A percentile compares a stretch with the other conserved stretches of the same genome.
Conservation (phyloP, 1,139 yeast genomes). For the Debaryomyces psychrophilus region DNA sequence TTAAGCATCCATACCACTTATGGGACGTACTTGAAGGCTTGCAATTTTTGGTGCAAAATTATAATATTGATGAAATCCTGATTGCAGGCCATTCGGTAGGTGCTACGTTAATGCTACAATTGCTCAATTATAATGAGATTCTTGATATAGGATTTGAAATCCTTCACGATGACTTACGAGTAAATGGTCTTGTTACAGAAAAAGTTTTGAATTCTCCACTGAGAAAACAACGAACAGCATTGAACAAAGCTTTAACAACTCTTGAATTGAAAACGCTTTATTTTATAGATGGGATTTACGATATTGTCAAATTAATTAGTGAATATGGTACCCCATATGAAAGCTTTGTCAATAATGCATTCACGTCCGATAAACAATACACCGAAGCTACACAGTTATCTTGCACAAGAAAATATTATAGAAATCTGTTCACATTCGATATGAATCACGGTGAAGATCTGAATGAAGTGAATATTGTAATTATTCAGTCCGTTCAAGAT, state of each 20-base stretch:
- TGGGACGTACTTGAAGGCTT: constrained; percentile 58
- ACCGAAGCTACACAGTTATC: constrained; percentile 32
- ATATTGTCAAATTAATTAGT: constrained; percentile 30
- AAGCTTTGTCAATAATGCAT: constrained; percentile 39
- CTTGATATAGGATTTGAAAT: constrained; percentile 18
- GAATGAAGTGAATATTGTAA: constrained; percentile 12
- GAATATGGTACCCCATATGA: constrained; percentile 40
- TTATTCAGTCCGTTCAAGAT: constrained; percentile 38
- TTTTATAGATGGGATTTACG: constrained; percentile 46
- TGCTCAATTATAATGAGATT: constrained; percentile 35
- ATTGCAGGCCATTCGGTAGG: constrained; percentile 85
- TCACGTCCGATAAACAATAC: constrained; percentile 23
- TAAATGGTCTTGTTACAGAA: background rate
- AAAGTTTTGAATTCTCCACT: background rate
- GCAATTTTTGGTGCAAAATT: constrained; percentile 24
- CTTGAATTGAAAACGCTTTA: constrained; percentile 17
- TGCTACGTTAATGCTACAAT: constrained; percentile 67
- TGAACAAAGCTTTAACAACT: background rate
- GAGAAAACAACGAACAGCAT: background rate
- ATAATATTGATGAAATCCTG: constrained; percentile 26
- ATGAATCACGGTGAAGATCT: background rate
- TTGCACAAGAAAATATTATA: constrained; percentile 6
- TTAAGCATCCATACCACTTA: constrained; percentile 66
- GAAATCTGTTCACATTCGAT: constrained; percentile 1
- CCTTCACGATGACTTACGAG: background rate